Evolutionary conservation across 352 stramenopile genomes (phyloP).

Genomic region (Thalassiosira mediterranea): DNA sequence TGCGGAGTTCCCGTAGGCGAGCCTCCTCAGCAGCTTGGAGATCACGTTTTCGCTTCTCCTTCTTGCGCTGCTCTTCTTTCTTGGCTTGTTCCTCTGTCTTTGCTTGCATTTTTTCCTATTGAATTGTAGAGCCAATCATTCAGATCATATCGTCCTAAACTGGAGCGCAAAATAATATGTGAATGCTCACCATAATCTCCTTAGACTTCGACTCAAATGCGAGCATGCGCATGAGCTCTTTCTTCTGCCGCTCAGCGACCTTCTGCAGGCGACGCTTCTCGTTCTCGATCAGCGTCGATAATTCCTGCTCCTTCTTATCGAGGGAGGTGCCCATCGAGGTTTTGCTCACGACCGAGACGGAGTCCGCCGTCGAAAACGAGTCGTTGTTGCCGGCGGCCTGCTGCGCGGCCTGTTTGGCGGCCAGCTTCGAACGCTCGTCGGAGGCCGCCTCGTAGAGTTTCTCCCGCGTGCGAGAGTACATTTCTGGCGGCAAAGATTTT

Average conservation of each 20-base stretch:
- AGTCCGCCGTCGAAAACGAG: slow-evolving; percentile 18
- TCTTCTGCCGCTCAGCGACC: slow-evolving; percentile 35
- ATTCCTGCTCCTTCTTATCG: slow-evolving; percentile 18
- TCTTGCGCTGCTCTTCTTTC: slow-evolving; percentile 44
- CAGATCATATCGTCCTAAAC: no score
- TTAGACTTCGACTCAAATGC: slow-evolving; percentile 43
- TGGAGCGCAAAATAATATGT: no score
- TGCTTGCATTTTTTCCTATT: slow-evolving; percentile 30
- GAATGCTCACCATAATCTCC: slow-evolving; percentile 38
- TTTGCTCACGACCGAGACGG: slow-evolving; percentile 21
- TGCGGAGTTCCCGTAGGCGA: slow-evolving; percentile 42
- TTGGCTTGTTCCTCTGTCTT: slow-evolving; percentile 35
- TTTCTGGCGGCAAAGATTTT: background rate
- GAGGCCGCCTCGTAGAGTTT: slow-evolving; percentile 16
- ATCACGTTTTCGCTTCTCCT: slow-evolving; percentile 45
- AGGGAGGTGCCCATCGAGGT: slow-evolving; percentile 4
- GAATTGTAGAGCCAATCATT: background rate
- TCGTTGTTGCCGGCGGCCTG: slow-evolving; percentile 10
- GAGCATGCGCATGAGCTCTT: slow-evolving; percentile 41
- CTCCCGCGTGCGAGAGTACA: slow-evolving; percentile 5
- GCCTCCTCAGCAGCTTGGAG: slow-evolving; percentile 38
- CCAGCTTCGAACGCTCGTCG: slow-evolving; percentile 22
- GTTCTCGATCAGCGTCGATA: slow-evolving; percentile 39
- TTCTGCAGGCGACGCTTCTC: slow-evolving; percentile 48
- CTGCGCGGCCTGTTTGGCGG: background rate